Evolutionary conservation across 2,329 filamentous ascomycete genomes (phyloP), one percentile per base, ranked within the genome.

Genomic region (Colletotrichum sp.): DNA sequence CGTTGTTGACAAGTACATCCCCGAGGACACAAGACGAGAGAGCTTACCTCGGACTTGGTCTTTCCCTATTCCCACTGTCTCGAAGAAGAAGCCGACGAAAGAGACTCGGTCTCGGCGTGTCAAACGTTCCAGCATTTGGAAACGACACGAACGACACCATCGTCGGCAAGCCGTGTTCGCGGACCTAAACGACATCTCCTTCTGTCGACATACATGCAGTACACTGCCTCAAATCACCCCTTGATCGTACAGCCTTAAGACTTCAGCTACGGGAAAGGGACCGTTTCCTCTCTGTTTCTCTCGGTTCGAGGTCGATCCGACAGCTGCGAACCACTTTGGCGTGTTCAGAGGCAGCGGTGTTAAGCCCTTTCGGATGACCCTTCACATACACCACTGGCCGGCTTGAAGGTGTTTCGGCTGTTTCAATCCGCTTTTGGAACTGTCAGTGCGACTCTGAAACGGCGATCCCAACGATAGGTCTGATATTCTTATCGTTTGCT

Each of bases 401-500:
- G 80, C 81, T 81, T 80, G 75, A 77, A 79, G 80, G 81, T 82
- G 84, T 85, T 85, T 86, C 82, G 84, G 82, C 80, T 80, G 84
- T 85, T 85, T 85, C 82, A 83, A 84, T 82, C 81, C 79, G 79
- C 80, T 79, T 81, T 80, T 75, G 79, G 79, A 80, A 81, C 79
- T 79, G 82, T 84, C 82, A 83, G 82, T 84, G 81, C 83, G 80
- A 84, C 80, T 80, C 79, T 84, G 82, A 83, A 84, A 83, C 82
- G 82, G 83, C 82, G 83, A 85, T 86, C 84, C 81, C 80, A 79
- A 80, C 77, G 79, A 81, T 80, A 81, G 80, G 76, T 81, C 80
- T 80, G 79, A 80, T 81, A 78, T 80, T 81, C 80, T 77, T 77
- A 81, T 79, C 77, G 74, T 76, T 74, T 76, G 71, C 71, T 75